phyloP scores from a whole-genome alignment of 495 filamentous ascomycete genomes.

The Apiosordaria backusii region DNA sequence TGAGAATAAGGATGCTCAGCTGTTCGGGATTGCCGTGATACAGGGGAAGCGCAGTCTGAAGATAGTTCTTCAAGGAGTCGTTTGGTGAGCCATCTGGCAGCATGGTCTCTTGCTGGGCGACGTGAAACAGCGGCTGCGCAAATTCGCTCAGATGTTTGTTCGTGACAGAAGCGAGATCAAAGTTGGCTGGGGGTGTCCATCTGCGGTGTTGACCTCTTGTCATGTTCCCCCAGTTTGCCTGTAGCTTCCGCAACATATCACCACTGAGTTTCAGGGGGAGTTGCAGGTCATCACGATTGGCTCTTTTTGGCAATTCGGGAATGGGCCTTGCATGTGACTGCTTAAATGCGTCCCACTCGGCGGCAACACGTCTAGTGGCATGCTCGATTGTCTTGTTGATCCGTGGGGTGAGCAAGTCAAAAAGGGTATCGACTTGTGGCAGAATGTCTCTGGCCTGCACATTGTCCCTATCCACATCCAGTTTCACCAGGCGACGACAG shows the following conservation, averaged over 20 bases:
- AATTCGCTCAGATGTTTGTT: slow-evolving; percentile 15
- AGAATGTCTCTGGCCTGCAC: neutral
- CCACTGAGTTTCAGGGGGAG: slow-evolving; percentile 49
- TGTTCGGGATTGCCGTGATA: slow-evolving; percentile 48
- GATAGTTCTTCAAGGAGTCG: slow-evolving; percentile 14
- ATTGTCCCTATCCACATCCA: slow-evolving; percentile 41
- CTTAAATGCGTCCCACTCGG: slow-evolving; percentile 33
- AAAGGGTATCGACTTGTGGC: slow-evolving; percentile 16
- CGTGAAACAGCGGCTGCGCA: slow-evolving; percentile 10
- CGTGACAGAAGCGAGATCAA: slow-evolving; percentile 11
- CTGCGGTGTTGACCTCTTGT: neutral
- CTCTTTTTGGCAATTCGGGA: slow-evolving; percentile 37
- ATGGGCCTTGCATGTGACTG: slow-evolving; percentile 32
- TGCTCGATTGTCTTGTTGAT: slow-evolving; percentile 23
- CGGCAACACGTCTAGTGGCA: slow-evolving; percentile 18
- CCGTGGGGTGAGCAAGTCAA: slow-evolving; percentile 15
- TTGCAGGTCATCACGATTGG: slow-evolving; percentile 24
- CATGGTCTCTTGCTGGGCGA: slow-evolving; percentile 6
- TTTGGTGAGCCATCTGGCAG: neutral
- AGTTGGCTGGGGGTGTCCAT: slow-evolving; percentile 2
- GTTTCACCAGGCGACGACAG: slow-evolving; percentile 58
- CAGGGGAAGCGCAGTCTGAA: slow-evolving; percentile 32
- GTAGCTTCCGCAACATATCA: neutral
- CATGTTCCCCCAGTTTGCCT: neutral
- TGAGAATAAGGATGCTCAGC: slow-evolving; percentile 43